Evolutionary conservation across 2,329 filamentous ascomycete species (phyloP).

Genomic region (Tolypocladium ophioglossoides): DNA sequence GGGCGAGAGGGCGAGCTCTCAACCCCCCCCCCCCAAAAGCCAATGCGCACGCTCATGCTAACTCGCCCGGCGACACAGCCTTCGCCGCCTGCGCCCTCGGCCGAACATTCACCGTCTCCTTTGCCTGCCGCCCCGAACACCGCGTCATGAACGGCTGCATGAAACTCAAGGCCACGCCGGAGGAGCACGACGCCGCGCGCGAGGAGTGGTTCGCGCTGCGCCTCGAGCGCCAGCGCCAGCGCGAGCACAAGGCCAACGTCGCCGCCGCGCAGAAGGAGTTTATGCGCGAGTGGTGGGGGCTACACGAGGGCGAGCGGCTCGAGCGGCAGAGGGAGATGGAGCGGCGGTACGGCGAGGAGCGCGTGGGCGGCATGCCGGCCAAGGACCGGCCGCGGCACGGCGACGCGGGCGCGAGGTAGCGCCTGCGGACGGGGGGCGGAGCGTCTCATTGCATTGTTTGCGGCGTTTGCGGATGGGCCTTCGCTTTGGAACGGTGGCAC

Average conservation of each 20-base stretch:
- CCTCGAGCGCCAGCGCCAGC: constrained; percentile 56
- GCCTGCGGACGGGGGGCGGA: neutral
- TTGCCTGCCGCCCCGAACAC: constrained; percentile 70
- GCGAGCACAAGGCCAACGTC: constrained; percentile 51
- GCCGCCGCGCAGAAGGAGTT: constrained; percentile 54
- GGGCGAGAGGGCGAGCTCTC: neutral
- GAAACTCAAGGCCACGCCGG: constrained; percentile 72
- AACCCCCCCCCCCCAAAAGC: neutral
- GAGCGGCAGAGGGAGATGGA: constrained; percentile 39
- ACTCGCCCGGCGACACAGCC: constrained; percentile 37
- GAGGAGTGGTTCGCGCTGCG: constrained; percentile 86
- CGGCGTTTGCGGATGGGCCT: neutral
- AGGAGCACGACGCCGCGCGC: constrained; percentile 76
- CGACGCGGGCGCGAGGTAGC: neutral
- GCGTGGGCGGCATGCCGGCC: constrained; percentile 42
- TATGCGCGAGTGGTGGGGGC: constrained; percentile 56
- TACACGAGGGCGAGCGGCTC: constrained; percentile 45
- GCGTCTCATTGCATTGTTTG: neutral
- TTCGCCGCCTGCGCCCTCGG: constrained; percentile 85
- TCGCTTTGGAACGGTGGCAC: neutral
- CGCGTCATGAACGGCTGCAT: constrained; percentile 91
- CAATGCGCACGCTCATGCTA: neutral
- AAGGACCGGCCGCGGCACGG: constrained; percentile 13
- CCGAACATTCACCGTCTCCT: constrained; percentile 79
- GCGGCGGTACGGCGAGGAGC: constrained; percentile 38